Evolutionary conservation across 371 early-diverging fungal genomes (phyloP).

Genomic region (Mucor saturninus): DNA sequence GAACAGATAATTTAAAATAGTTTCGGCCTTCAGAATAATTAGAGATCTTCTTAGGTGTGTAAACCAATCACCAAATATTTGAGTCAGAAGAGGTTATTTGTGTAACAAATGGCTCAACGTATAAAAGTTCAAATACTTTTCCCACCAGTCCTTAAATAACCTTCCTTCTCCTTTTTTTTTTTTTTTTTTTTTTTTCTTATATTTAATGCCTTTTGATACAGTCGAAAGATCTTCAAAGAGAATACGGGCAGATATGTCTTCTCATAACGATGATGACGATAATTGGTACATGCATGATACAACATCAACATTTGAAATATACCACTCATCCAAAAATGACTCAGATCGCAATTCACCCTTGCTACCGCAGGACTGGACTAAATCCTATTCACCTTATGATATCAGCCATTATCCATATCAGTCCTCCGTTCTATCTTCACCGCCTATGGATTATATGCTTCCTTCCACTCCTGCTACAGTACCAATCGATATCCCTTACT

Average conservation of each 20-base stretch:
- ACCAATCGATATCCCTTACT: constrained; percentile 32
- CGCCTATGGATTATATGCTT: constrained; percentile 21
- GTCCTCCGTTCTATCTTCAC: constrained; percentile 12
- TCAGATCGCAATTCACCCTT: neutral
- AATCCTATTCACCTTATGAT: neutral
- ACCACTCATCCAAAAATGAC: constrained; percentile 1
- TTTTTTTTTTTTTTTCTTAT: neutral
- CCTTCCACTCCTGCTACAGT: constrained; percentile 23
- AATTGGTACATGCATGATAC: constrained; percentile 27
- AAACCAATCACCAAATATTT: constrained; percentile 13
- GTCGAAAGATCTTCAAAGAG: constrained; percentile 33
- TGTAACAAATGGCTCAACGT: constrained; percentile 21
- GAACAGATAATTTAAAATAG: neutral
- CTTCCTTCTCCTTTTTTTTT: constrained; percentile 6
- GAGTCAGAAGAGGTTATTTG: constrained; percentile 27
- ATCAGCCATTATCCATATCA: constrained; percentile 12
- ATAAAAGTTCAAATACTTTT: constrained; percentile 20
- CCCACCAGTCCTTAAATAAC: constrained; percentile 19
- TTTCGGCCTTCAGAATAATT: neutral
- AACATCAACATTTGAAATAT: constrained; percentile 8
- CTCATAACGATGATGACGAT: constrained; percentile 14
- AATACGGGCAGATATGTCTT: constrained; percentile 19
- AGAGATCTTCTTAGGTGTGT: too few relatives aligned
- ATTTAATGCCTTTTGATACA: constrained; percentile 36
- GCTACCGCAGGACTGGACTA: constrained; percentile 2